Percentiles rank a stretch among this genome's conserved stretches.
phyloP scores from a whole-genome alignment of 495 filamentous ascomycete genomes.

The Trichocladium antarcticum region DNA sequence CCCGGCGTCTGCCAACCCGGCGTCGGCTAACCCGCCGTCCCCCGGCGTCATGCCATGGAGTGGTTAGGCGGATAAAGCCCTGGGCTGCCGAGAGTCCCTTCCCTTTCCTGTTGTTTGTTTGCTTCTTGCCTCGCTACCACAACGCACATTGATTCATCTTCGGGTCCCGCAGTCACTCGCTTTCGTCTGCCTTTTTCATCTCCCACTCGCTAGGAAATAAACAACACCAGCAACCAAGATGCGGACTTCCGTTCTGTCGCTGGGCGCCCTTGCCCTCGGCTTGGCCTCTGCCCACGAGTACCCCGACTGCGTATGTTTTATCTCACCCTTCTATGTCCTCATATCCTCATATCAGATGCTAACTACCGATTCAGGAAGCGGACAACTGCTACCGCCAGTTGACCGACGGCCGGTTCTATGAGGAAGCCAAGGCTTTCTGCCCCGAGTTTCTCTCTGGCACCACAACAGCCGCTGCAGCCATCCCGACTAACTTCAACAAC shows the following conservation, averaged over 20 bases:
- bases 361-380: conserved; percentile 12
- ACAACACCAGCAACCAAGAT: not conserved
- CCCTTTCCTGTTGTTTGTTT: not conserved
- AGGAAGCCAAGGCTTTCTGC: conserved; percentile 19
- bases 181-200: conserved; percentile 7
- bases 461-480: conserved; percentile 12
- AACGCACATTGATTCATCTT: conserved; percentile 7
- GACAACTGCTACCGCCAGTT: conserved; percentile 29
- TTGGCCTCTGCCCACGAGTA: conserved; percentile 19
- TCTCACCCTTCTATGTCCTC: no score
- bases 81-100: not conserved
- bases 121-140: not conserved
- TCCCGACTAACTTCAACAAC: conserved; percentile 23
- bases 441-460: conserved; percentile 18
- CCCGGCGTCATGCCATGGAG: no score
- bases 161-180: conserved; percentile 12
- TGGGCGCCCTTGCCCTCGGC: conserved; percentile 19
- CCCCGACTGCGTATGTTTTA: conserved; percentile 26
- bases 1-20: not conserved
- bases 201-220: conserved; percentile 4
- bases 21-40: no score
- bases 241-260: conserved; percentile 14
- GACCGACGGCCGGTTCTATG: conserved; percentile 16
- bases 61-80: not conserved
- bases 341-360: not conserved